Evolutionary conservation across 331 rosid species (phyloP), one percentile per base, ranked within the genome.

Genomic region (Acacia concinna): DNA sequence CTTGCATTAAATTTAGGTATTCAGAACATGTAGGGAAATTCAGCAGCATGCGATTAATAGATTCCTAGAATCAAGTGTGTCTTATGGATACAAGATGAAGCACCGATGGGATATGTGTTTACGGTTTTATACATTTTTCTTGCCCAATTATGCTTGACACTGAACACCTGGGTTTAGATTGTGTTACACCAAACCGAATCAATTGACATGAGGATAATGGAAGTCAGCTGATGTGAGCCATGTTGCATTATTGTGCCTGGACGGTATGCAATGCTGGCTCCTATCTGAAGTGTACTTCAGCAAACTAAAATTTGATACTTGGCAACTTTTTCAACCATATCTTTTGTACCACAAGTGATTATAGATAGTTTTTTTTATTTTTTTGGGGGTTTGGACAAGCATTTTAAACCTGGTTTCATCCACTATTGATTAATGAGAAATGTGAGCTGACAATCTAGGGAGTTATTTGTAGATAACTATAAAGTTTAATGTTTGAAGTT

Each of bases 331-430:
- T 37, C 32, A 11, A 67, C 31, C 21, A n/a, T 38, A n/a, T 67
- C 51, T 10, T 37, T 69, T 17, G 23, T 59, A 27, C 64, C 35
- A 49, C 59, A 34, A n/a, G 43, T 75, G 71, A 65, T 23, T 62
- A 38, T 13, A 20, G 44, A 56, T 32, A 63, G 44, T 56, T 35
- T 52, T 35, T 59, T 75, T 35, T 52, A 44, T 59, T 75, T 65
- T 70, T 47, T 78, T 68, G 74, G 34, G 73, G 74, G 34, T 49
- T 79, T 62, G 38, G 67, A 47, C 77, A 37, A 78, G 17, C 40
- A 59, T 78, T 38, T 38, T 31, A 27, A 69, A 49, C 74, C 34
- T 78, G 59, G 51, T 74, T 32, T 74, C 30, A 46, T 69, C 28
- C 20, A 12, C 23, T 69, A 25, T 69, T 13, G 38, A 43, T 46